These are phyloP conservation scores for Chenopodium formosanum DNA, from an alignment of 148 eudicot species.

Conservation along the genomic window DNA sequence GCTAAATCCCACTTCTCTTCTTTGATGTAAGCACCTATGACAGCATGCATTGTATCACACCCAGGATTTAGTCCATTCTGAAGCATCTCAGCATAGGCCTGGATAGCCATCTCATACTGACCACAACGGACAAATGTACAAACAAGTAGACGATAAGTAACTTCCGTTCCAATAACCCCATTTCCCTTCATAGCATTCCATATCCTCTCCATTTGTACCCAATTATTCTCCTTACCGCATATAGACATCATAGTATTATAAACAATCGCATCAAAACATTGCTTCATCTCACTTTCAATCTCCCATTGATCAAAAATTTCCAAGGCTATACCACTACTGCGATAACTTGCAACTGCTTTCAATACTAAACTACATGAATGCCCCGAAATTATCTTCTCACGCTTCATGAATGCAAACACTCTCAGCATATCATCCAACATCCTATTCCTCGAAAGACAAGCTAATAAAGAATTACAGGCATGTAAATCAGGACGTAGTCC, in stretches of 20 bases:
- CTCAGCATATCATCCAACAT: constrained; percentile 47
- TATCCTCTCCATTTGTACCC: constrained; percentile 47
- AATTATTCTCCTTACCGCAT: constrained; percentile 48
- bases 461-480: constrained; percentile 64
- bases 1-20: constrained; percentile 64
- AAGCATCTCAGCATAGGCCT: constrained; percentile 66
- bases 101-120: constrained; percentile 59
- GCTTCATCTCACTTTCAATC: constrained; percentile 27
- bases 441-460: constrained; percentile 53
- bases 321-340: constrained; percentile 46
- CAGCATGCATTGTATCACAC: constrained; percentile 55
- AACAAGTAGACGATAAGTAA: constrained; percentile 58
- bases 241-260: constrained; percentile 65
- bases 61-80: constrained; percentile 42
- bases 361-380: constrained; percentile 60
- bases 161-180: constrained; percentile 42
- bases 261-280: constrained; percentile 49
- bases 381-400: constrained; percentile 38
- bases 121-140: constrained; percentile 62
- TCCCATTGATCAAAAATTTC: constrained; percentile 45
- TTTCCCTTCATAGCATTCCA: constrained; percentile 53
- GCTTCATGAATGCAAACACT: constrained; percentile 54
- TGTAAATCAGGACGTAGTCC: constrained; percentile 50
- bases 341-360: constrained; percentile 46
- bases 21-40: constrained; percentile 59